A percentile compares a stretch with the other conserved stretches of the same genome.
Conservation (phyloP, 768 basidiomycete genomes). For the Agaricus blazei region DNA sequence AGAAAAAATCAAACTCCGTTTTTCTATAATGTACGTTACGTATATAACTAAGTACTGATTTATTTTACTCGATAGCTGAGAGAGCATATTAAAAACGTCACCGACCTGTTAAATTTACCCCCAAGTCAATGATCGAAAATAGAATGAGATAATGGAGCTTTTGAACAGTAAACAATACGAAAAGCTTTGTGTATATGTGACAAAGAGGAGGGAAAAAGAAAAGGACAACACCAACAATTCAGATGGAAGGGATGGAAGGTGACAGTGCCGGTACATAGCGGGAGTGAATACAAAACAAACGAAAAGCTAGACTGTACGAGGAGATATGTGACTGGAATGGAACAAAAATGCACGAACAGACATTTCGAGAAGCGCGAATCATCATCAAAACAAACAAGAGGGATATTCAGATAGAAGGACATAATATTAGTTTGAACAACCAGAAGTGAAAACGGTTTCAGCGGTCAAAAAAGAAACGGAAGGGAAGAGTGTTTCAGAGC, state of each 20-base stretch:
- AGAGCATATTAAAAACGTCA: conserved; percentile 7
- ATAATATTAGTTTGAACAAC: conserved; percentile 8
- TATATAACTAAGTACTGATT: not conserved
- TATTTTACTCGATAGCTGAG: not conserved
- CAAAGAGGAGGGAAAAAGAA: too few species aligned
- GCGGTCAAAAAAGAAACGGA: conserved; percentile 10
- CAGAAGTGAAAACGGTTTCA: conserved; percentile 3
- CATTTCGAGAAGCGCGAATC: conserved; percentile 5
- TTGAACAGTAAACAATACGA: not conserved
- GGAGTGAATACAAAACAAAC: conserved; percentile 13
- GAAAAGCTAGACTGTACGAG: conserved; percentile 16
- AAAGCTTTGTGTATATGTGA: too few species aligned
- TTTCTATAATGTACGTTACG: too few species aligned
- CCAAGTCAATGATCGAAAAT: conserved; percentile 6
- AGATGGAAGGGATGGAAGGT: not conserved
- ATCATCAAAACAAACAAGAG: conserved; percentile 7
- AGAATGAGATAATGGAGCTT: conserved; percentile 2
- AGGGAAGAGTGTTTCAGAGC: conserved; percentile 7
- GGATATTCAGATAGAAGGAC: conserved; percentile 1
- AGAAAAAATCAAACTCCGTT: too few species aligned
- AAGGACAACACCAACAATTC: not conserved
- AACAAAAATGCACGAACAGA: conserved; percentile 5
- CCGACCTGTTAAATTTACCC: not conserved
- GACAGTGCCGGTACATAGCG: conserved; percentile 4
- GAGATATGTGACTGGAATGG: conserved; percentile 10